These are phyloP conservation scores for Trypanosoma scelopori DNA, from an alignment of 208 protist species.

Conservation along the genomic window DNA sequence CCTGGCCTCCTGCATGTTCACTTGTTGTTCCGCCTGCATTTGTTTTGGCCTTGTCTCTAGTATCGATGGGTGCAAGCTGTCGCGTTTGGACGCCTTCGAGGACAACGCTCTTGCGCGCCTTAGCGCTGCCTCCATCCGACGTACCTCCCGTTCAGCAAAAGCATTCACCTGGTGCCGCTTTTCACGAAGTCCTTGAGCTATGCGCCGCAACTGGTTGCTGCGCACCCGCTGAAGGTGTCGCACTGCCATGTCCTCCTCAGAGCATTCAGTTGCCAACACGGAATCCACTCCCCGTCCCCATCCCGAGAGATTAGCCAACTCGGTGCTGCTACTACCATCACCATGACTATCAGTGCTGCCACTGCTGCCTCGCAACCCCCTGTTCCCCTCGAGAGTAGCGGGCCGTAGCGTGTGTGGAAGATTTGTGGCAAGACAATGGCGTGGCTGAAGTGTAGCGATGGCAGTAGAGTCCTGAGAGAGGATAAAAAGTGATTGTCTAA, in stretches of 20 bases:
- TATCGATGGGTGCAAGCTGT: background rate
- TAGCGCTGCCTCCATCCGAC: background rate
- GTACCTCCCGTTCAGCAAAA: conserved; percentile 14
- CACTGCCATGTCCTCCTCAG: background rate
- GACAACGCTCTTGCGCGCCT: background rate
- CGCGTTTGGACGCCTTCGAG: background rate
- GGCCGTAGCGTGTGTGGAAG: background rate
- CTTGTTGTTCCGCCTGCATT: background rate
- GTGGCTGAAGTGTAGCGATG: conserved; percentile 3
- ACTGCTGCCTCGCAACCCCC: background rate
- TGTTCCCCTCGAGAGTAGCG: background rate
- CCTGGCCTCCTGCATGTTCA: background rate
- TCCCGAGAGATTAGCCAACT: background rate
- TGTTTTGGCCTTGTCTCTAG: background rate
- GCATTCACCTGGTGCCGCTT: conserved; percentile 1
- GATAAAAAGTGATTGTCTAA: conserved; percentile 3
- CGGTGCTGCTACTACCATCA: background rate
- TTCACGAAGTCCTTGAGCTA: conserved; percentile 1
- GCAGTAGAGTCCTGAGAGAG: conserved; percentile 1
- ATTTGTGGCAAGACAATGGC: background rate
- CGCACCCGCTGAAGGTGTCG: conserved; percentile 1
- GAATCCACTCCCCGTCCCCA: no score
- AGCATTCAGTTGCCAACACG: background rate
- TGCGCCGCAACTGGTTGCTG: conserved; percentile 10
- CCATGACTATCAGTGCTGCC: background rate